phyloP scores from a whole-genome alignment of 768 basidiomycete genomes.

The Melanogaster broomeanus region DNA sequence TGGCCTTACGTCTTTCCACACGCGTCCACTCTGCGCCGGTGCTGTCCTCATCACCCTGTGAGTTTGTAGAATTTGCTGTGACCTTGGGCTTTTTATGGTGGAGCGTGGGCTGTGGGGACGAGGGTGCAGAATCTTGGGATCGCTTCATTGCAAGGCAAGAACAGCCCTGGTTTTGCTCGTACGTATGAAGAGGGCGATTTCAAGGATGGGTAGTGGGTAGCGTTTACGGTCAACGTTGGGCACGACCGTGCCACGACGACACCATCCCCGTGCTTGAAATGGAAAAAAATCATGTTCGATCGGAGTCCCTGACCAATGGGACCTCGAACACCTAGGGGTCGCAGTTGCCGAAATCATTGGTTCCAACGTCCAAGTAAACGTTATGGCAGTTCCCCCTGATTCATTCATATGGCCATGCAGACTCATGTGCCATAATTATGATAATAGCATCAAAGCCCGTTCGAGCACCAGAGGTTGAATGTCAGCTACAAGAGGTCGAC shows the following conservation, averaged over 20 bases:
- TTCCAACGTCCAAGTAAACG: too few relatives aligned
- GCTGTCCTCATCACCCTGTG: constrained; percentile 13
- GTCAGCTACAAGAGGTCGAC: too few relatives aligned
- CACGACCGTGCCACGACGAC: not conserved
- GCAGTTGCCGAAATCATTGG: too few relatives aligned
- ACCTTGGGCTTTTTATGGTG: constrained; percentile 45
- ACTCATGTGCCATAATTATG: too few relatives aligned
- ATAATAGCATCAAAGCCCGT: too few relatives aligned
- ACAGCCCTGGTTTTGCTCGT: not conserved
- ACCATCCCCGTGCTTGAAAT: too few relatives aligned
- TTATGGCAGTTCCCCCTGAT: too few relatives aligned
- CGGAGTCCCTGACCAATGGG: too few relatives aligned
- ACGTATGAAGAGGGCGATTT: constrained; percentile 1
- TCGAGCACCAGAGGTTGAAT: too few relatives aligned
- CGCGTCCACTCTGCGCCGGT: constrained; percentile 63
- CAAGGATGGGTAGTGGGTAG: not conserved
- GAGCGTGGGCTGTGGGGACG: constrained; percentile 16
- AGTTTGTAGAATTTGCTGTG: constrained; percentile 6
- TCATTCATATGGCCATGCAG: too few relatives aligned
- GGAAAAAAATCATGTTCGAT: too few relatives aligned
- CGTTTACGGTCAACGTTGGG: not conserved
- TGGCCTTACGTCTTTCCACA: constrained; percentile 70
- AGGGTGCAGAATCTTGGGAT: constrained; percentile 19
- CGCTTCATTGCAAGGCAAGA: constrained; percentile 31
- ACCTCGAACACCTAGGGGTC: too few relatives aligned